Percentiles rank a stretch among this genome's conserved stretches.
These are phyloP conservation scores for Stereum hirsutum DNA, from an alignment of 1,284 basidiomycete genomes.

Conservation along the genomic window DNA sequence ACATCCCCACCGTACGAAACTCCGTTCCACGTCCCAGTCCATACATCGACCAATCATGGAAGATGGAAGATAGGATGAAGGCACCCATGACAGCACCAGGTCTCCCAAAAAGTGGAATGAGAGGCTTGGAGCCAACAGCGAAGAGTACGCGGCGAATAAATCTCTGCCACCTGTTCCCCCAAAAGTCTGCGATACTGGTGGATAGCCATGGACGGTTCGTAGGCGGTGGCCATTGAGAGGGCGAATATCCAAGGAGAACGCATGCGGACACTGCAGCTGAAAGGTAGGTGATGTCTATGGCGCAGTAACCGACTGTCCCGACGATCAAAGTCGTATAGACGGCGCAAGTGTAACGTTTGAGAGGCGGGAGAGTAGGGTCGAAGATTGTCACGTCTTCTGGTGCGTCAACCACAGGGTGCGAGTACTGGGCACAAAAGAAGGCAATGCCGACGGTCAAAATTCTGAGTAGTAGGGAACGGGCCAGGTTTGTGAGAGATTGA, in stretches of 20 bases:
- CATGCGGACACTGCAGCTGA: constrained; percentile 33
- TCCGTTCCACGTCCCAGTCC: constrained; percentile 48
- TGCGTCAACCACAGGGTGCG: constrained; percentile 21
- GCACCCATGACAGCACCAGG: constrained; percentile 40
- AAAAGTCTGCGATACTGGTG: constrained; percentile 30
- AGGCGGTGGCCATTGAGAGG: constrained; percentile 31
- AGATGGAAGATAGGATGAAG: constrained; percentile 44
- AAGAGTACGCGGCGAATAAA: constrained; percentile 29
- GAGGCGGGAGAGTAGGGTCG: constrained; percentile 30
- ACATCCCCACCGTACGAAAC: constrained; percentile 15
- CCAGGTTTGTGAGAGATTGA: too few relatives aligned
- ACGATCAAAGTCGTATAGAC: constrained; percentile 28
- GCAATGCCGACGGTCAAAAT: constrained; percentile 5
- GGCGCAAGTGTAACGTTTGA: constrained; percentile 33
- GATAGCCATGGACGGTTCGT: constrained; percentile 30
- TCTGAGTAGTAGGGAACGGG: constrained; percentile 4
- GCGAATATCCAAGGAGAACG: constrained; percentile 24
- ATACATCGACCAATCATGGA: constrained; percentile 50
- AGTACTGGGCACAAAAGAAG: constrained; percentile 5
- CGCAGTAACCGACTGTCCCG: constrained; percentile 30
- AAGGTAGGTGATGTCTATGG: constrained; percentile 35
- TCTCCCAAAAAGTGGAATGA: constrained; percentile 30
- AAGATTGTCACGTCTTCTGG: constrained; percentile 40
- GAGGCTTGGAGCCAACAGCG: constrained; percentile 19
- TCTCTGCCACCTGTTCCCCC: constrained; percentile 38